Percentiles rank a stretch among this genome's conserved stretches.
Conservation (phyloP, 768 basidiomycete genomes). For the Trametes maxima region DNA sequence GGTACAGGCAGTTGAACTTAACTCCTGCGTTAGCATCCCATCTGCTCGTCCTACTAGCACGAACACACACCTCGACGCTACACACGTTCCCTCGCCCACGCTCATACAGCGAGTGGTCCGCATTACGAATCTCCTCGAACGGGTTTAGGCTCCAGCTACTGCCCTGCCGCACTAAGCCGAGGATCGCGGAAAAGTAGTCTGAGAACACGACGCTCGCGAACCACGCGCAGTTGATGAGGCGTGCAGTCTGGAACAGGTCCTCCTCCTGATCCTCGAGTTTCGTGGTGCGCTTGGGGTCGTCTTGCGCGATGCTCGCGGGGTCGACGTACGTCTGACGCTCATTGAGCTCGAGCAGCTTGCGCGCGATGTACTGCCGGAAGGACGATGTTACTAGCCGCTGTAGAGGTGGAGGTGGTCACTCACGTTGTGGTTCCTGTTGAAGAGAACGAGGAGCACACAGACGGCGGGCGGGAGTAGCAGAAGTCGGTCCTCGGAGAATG, state of each 20-base stretch:
- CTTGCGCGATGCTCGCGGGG: conserved; percentile 46
- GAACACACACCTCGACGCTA: conserved; percentile 70
- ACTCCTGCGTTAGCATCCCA: neutral
- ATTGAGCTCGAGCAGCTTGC: conserved; percentile 77
- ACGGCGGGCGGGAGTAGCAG: conserved; percentile 79
- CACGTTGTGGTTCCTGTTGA: conserved; percentile 89
- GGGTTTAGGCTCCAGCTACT: conserved; percentile 78
- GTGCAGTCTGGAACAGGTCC: conserved; percentile 83
- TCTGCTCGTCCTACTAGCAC: neutral
- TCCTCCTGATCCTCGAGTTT: conserved; percentile 39
- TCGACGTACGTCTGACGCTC: conserved; percentile 67
- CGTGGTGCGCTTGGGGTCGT: conserved; percentile 29
- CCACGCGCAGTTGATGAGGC: conserved; percentile 80
- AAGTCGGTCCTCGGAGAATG: conserved; percentile 78
- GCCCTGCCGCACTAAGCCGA: conserved; percentile 77
- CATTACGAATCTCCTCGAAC: conserved; percentile 73
- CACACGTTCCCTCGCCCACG: conserved; percentile 81
- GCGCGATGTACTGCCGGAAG: conserved; percentile 74
- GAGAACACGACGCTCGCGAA: conserved; percentile 79
- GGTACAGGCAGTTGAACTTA: conserved; percentile 84
- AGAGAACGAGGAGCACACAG: conserved; percentile 77
- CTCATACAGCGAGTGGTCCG: conserved; percentile 69
- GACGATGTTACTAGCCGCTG: neutral
- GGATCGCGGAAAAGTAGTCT: conserved; percentile 80
- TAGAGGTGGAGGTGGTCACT: conserved; percentile 28